Evolutionary conservation across 2,329 filamentous ascomycete genomes (phyloP).

Genomic region (Monosporascus sp.): DNA sequence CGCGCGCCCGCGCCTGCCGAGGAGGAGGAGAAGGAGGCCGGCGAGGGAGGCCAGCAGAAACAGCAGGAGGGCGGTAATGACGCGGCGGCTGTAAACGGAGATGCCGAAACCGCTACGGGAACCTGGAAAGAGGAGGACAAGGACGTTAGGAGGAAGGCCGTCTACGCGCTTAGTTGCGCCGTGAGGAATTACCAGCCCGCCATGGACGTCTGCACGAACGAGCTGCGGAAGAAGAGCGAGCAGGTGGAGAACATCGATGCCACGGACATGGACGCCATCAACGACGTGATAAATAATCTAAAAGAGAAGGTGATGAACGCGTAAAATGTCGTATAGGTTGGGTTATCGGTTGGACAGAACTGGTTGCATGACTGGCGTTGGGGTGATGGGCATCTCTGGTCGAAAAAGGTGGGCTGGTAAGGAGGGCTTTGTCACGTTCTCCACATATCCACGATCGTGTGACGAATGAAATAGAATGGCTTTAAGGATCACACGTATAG

Average conservation of each 20-base stretch:
- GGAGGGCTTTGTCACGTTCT: neutral
- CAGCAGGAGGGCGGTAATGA: no score
- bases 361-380: slow-evolving; percentile 9
- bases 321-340: neutral
- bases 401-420: neutral
- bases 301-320: slow-evolving; percentile 44
- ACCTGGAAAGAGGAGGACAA: slow-evolving; percentile 29
- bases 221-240: slow-evolving; percentile 54
- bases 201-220: slow-evolving; percentile 61
- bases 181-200: slow-evolving; percentile 87
- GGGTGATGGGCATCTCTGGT: neutral
- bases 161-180: slow-evolving; percentile 81
- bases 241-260: slow-evolving; percentile 64
- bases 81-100: no score
- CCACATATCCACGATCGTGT: neutral
- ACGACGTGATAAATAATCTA: slow-evolving; percentile 65
- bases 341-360: neutral
- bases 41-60: no score
- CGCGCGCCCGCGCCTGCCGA: slow-evolving; percentile 8
- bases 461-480: neutral
- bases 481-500: slow-evolving; percentile 6
- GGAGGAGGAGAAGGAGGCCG: slow-evolving; percentile 12
- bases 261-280: slow-evolving; percentile 79
- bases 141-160: slow-evolving; percentile 75
- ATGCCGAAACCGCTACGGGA: neutral